Percentiles rank a stretch among this genome's conserved stretches.
phyloP scores from a whole-genome alignment of 2,329 filamentous ascomycete genomes.

The Aspergillus spinulosporus region DNA sequence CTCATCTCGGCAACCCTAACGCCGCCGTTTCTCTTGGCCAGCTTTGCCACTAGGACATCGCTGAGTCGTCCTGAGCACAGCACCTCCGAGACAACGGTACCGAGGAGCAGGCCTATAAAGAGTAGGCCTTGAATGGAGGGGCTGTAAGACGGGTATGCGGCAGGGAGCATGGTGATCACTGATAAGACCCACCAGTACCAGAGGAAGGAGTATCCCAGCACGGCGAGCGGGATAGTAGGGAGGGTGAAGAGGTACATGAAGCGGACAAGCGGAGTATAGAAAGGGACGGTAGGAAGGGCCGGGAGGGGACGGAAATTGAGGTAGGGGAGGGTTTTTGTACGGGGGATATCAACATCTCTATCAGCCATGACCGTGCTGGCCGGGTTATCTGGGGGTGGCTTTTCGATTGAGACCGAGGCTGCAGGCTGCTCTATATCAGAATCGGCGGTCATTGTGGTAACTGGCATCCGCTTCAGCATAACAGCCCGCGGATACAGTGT shows the following conservation, averaged over 20 bases:
- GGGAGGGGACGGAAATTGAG: constrained; percentile 51
- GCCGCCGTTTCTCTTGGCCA: constrained; percentile 48
- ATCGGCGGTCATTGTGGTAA: constrained; percentile 1
- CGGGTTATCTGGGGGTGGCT: constrained; percentile 2
- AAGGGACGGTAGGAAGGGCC: constrained; percentile 53
- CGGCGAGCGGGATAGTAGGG: constrained; percentile 47
- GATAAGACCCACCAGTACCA: constrained; percentile 61
- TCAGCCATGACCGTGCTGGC: no score
- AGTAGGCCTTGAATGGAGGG: constrained; percentile 55
- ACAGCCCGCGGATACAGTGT: constrained; percentile 57
- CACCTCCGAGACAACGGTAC: constrained; percentile 54
- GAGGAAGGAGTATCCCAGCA: constrained; percentile 53
- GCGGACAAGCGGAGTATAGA: constrained; percentile 48
- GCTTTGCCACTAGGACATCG: constrained; percentile 51
- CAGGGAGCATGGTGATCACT: constrained; percentile 55
- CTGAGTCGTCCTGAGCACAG: constrained; percentile 56
- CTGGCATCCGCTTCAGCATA: constrained; percentile 47
- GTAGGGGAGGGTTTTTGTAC: constrained; percentile 48
- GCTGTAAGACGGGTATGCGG: constrained; percentile 51
- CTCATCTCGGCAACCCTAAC: constrained; percentile 56
- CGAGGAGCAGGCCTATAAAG: constrained; percentile 56
- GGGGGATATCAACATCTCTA: constrained; percentile 24
- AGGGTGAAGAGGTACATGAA: constrained; percentile 53
- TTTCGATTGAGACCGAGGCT: not conserved
- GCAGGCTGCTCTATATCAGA: constrained; percentile 30